These are phyloP conservation scores for Pleodorina starrii DNA, from an alignment of 139 green algal genomes.

Conservation along the genomic window DNA sequence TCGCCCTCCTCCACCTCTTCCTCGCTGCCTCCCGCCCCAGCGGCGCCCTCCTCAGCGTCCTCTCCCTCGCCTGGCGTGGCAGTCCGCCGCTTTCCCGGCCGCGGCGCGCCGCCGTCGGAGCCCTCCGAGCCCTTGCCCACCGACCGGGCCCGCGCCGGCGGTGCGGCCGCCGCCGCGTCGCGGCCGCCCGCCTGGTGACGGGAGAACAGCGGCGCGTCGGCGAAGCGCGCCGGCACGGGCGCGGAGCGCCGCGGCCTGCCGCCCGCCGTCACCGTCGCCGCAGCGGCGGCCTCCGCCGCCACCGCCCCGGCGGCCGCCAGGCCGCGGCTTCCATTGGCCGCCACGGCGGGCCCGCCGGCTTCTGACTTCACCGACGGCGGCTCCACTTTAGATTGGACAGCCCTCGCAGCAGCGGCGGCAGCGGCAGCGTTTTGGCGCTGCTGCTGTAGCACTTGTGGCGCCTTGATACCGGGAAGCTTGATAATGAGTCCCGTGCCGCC, in stretches of 20 bases:
- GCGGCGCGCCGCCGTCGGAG: background rate
- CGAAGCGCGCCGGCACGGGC: conserved; percentile 30
- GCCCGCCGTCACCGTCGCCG: background rate
- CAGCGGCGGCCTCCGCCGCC: background rate
- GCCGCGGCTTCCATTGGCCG: background rate
- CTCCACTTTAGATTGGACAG: background rate
- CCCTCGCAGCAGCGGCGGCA: background rate
- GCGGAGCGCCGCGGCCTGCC: conserved; percentile 24
- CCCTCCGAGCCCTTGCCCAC: background rate
- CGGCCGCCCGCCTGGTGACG: background rate
- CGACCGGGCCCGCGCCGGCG: no score
- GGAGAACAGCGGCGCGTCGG: conserved; percentile 13
- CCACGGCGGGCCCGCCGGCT: background rate
- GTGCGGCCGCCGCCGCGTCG: background rate
- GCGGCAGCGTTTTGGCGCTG: background rate
- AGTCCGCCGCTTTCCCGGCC: background rate
- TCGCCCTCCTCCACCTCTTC: background rate
- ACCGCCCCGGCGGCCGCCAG: background rate
- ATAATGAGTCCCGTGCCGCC: background rate
- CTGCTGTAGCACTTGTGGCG: background rate
- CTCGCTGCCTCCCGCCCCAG: background rate
- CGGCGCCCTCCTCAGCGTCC: background rate
- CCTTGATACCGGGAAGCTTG: background rate
- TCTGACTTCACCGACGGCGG: background rate
- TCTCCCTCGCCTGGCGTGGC: background rate